Conservation (phyloP, 1,284 basidiomycete species). For the Lentinus polychrous region DNA sequence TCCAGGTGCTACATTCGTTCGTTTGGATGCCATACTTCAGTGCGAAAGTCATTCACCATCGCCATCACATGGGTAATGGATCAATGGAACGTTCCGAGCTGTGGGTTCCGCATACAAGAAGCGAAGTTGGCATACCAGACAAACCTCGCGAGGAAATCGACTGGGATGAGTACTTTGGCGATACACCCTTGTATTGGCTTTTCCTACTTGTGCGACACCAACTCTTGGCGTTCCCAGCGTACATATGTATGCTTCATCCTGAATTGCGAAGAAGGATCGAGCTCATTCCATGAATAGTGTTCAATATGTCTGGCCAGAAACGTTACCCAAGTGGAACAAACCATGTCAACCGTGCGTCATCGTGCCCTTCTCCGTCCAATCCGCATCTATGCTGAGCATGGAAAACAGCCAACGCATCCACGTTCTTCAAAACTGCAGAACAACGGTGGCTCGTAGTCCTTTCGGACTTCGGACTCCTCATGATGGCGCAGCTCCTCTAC, state of each 20-base stretch:
- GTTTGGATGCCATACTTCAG: constrained; percentile 34
- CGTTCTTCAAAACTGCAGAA: constrained; percentile 44
- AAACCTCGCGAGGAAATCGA: constrained; percentile 30
- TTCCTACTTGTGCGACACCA: constrained; percentile 53
- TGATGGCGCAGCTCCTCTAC: constrained; percentile 36
- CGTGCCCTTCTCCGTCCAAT: neutral
- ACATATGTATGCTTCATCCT: constrained; percentile 42
- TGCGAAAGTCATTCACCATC: constrained; percentile 34
- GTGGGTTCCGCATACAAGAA: constrained; percentile 50
- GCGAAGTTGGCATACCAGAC: constrained; percentile 41
- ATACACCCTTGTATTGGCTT: constrained; percentile 53
- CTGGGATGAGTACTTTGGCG: constrained; percentile 50
- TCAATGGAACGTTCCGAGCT: constrained; percentile 53
- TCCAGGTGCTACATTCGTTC: constrained; percentile 23
- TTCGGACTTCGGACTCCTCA: constrained; percentile 45
- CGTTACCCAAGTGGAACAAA: constrained; percentile 62
- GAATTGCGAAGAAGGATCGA: no score
- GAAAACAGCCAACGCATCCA: constrained; percentile 48
- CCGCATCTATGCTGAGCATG: neutral
- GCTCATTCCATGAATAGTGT: constrained; percentile 32
- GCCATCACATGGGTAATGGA: constrained; percentile 30
- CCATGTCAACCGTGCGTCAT: constrained; percentile 46
- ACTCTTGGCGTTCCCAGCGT: constrained; percentile 71
- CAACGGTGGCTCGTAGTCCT: constrained; percentile 44
- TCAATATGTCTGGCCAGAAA: constrained; percentile 59